Evolutionary conservation across 371 early-diverging fungal genomes (phyloP), one percentile per base, ranked within the genome.

Genomic region (Mucor irregularis): DNA sequence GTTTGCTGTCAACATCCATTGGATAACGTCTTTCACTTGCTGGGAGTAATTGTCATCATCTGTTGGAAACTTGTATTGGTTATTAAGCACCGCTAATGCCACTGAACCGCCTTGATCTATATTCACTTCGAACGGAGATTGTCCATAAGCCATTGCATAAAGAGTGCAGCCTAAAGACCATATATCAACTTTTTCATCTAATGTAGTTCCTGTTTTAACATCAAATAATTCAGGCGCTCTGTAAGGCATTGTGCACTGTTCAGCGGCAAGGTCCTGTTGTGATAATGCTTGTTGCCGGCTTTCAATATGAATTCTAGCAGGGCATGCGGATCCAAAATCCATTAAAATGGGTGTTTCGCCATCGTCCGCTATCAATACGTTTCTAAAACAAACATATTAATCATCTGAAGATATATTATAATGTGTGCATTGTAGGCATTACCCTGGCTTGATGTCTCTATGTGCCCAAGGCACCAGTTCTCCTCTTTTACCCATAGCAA

Each of bases 171-270:
- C 90, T 9, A 90, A 64, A 8, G 90, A 83, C 88, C 88, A 90
- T 13, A 90, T 74, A 53, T 90, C 90, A 10, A 86, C 82, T 37
- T 82, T 81, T 62, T 84, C 85, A 46, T 82, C 80, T 17, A 90
- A 48, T 9, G 56, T 64, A 0, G 70, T 49, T 1, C 74, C 81
- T 3, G 74, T 71, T 58, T 85, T 80, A 17, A 90, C 88, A 62
- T 88, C 86, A 69, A 88, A 88, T 28, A 90, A 67, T 60, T 90
- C 90, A 0, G 90, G 90, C 3, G 88, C 87, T 16, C 90, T 72
- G 44, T 87, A 90, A n/a, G 87, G 78, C 84, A 88, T 83, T 0
- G 87, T 76, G 37, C 83, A 83, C 33, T 80, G 64, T 53, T 86
- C 80, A 2, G 85, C 87, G 7, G 88, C 90, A 31, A 79, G 61